Evolutionary conservation across 2,329 filamentous ascomycete genomes (phyloP), one percentile per base, ranked within the genome.

Genomic region (Diplodia mutila): DNA sequence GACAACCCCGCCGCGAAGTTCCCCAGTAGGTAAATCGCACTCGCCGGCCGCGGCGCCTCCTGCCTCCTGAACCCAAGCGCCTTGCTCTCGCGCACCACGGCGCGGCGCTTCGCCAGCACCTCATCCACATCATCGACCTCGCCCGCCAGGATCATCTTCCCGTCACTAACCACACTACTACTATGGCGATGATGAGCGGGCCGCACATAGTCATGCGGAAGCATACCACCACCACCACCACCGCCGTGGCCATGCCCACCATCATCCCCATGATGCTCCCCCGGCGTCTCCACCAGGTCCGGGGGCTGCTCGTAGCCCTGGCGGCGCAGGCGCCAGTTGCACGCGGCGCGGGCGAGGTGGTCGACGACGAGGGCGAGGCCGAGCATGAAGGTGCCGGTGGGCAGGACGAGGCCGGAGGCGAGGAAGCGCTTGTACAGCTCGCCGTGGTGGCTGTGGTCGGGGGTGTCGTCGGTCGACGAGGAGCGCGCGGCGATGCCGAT

Each of bases 321-420:
- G 16, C 46, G 27, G n/a, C 72, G 69, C 14, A 78, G 69, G 4
- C 71, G 71, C 69, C 69, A 72, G 57, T 79, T 79, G 53, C 72
- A 75, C 66, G 73, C 74, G 8, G 73, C 49, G 2, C 75, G 71
- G 66, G 72, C 74, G 23, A 77, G 34, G 57, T 75, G 77, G 70
- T 78, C 77, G 70, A 71, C 71, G 42, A 72, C 64, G 0, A 76
- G 69, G 12, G 77, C 66, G 21, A 75, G 37, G 70, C 80, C 78
- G 12, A 81, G 71, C n/a, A 80, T 72, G 1, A 75, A 29, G 11
- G 78, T 72, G 48, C 75, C 75, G 46, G 76, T 74, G 0, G 79
- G 79, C 2, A 80, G 72, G 12, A 79, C 72, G 39, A 70, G 71
- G 1, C 78, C 76, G 1, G 74, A 75, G 14, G 70, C 67, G 39